Evolutionary conservation across 176 grass and related monocot species (phyloP), one percentile per base, ranked within the genome.

Genomic region (barley (Hordeum vulgare)): DNA sequence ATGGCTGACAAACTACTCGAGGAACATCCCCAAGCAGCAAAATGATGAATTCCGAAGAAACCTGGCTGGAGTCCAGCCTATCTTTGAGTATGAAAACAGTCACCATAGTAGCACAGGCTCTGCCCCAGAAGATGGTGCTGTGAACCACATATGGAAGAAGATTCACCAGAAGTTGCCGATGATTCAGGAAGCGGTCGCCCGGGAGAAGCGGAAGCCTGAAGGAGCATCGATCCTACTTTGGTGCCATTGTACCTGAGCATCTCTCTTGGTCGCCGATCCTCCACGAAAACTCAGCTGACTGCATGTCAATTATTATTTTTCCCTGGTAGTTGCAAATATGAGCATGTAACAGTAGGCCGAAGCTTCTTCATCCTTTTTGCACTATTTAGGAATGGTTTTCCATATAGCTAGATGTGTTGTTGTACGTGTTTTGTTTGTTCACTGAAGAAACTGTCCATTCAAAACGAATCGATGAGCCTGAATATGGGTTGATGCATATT

Each of bases 121-220:
- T 42, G 9, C 17, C 31, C 62, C 75, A 1, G 24, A 71, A 8
- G 74, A 85, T 75, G 91, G 96, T 79, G 89, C 93, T 45, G 96
- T 98, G 59, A 88, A 81, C 72, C 84, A 90, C 84, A 83, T 98
- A 79, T 95, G 96, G 93, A 88, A 86, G 72, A 98, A 93, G 67
- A 75, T 98, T 65, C 77, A 89, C 37, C 93, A 93, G 71, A 98
- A 95, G 80, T 23, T 88, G 39, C 90, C 89, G 0, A 85, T 85
- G 83, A 91, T 98, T 81, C 78, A 58, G 67, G 88, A 95, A 72
- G 58, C 80, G 3, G 66, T 93, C 21, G 61, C 29, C 61, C 83
- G 91, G 8, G 91, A 88, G 23, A 93, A 88, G 80, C 76, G 91
- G 64, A 92, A 89, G 51, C 91, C 93, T 67, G 83, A 90, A 49